A percentile compares a stretch with the other conserved stretches of the same genome.
phyloP scores from a whole-genome alignment of 495 filamentous ascomycete genomes.

The Hypoxylon perforatum region DNA sequence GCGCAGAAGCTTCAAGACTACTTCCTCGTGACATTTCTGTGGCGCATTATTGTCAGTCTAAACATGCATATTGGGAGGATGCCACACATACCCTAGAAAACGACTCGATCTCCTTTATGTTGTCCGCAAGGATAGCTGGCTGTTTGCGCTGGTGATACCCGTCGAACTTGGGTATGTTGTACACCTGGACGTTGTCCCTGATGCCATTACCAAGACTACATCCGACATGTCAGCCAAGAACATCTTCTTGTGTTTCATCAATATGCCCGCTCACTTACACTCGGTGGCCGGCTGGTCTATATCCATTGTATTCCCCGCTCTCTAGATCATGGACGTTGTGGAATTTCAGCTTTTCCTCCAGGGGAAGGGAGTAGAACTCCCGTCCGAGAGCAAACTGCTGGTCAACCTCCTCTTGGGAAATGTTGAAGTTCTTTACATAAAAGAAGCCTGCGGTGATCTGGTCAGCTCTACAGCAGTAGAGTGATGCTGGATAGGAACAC shows the following conservation, averaged over 20 bases:
- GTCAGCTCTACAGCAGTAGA: background rate
- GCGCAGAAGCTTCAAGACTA: constrained; percentile 62
- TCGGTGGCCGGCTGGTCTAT: constrained; percentile 58
- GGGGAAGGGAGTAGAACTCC: constrained; percentile 64
- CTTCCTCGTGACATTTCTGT: constrained; percentile 61
- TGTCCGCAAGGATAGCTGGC: constrained; percentile 48
- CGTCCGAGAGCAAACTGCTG: constrained; percentile 68
- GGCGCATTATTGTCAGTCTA: constrained; percentile 3
- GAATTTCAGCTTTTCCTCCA: constrained; percentile 57
- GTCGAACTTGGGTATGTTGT: constrained; percentile 64
- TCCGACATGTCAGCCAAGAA: background rate
- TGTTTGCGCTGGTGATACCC: constrained; percentile 55
- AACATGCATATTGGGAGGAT: background rate
- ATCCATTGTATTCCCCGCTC: constrained; percentile 47
- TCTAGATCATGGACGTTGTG: constrained; percentile 47
- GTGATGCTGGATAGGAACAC: constrained; percentile 1
- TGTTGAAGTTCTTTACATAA: constrained; percentile 70
- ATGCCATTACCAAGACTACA: constrained; percentile 56
- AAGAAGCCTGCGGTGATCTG: constrained; percentile 56
- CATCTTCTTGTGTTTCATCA: background rate
- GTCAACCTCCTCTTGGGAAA: constrained; percentile 68
- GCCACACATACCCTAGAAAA: constrained; percentile 53
- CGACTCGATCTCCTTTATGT: constrained; percentile 48
- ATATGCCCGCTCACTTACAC: constrained; percentile 45
- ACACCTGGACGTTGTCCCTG: constrained; percentile 62